Percentiles rank a stretch among this genome's conserved stretches.
These are phyloP conservation scores for Huntiella abstrusa DNA, from an alignment of 2,329 filamentous ascomycete genomes.

Conservation along the genomic window DNA sequence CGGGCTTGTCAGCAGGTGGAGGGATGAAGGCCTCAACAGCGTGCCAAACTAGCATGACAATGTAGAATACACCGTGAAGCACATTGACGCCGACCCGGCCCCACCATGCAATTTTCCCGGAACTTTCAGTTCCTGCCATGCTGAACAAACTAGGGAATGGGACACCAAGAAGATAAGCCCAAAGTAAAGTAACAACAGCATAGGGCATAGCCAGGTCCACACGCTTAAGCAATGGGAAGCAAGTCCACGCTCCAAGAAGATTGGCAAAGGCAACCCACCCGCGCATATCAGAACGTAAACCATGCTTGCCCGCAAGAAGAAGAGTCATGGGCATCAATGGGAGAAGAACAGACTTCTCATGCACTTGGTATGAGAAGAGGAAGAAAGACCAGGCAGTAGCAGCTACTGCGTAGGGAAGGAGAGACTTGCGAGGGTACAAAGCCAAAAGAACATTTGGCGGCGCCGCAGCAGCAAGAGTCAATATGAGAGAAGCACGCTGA, in stretches of 20 bases:
- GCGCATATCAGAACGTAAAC: slow-evolving; percentile 55
- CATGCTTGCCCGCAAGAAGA: slow-evolving; percentile 59
- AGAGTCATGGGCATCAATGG: slow-evolving; percentile 88
- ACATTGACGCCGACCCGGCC: slow-evolving; percentile 33
- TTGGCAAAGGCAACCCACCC: slow-evolving; percentile 97
- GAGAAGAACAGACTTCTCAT: slow-evolving; percentile 90
- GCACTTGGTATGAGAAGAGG: slow-evolving; percentile 91
- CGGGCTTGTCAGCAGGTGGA: slow-evolving; percentile 62
- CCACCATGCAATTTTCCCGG: slow-evolving; percentile 8
- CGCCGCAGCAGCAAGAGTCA: slow-evolving; percentile 58
- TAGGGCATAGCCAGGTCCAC: slow-evolving; percentile 78
- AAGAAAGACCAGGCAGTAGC: slow-evolving; percentile 93
- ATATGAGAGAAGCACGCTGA: slow-evolving; percentile 53
- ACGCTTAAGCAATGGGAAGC: slow-evolving; percentile 75
- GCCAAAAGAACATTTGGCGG: slow-evolving; percentile 68
- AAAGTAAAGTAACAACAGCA: slow-evolving; percentile 63
- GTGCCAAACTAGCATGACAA: slow-evolving; percentile 67
- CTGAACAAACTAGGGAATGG: slow-evolving; percentile 51
- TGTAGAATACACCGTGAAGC: slow-evolving; percentile 59
- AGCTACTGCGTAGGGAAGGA: slow-evolving; percentile 64
- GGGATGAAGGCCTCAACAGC: slow-evolving; percentile 46
- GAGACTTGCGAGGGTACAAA: slow-evolving; percentile 53
- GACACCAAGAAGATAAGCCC: slow-evolving; percentile 78
- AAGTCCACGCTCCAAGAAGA: slow-evolving; percentile 72
- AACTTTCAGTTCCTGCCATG: slow-evolving; percentile 11